Percentiles rank a stretch among this genome's conserved stretches.
Conservation (phyloP, 2,329 filamentous ascomycete genomes). For the Dactylellina drechsleri region DNA sequence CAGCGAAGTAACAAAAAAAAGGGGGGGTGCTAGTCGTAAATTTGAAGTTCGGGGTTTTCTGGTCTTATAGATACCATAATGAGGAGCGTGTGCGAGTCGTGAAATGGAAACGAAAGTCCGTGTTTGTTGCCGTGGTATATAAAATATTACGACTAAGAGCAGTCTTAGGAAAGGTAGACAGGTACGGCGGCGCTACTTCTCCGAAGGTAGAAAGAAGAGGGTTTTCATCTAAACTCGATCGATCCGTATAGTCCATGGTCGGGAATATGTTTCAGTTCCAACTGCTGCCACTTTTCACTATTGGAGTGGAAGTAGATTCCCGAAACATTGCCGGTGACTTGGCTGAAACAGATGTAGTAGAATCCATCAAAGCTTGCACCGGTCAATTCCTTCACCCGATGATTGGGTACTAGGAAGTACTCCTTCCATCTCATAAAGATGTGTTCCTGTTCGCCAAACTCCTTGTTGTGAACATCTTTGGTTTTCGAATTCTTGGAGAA, state of each 20-base stretch:
- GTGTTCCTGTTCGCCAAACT: slow-evolving; percentile 81
- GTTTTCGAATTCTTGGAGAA: slow-evolving; percentile 66
- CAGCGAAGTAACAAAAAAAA: slow-evolving; percentile 21
- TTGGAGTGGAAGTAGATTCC: slow-evolving; percentile 98
- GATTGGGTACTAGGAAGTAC: slow-evolving; percentile 94
- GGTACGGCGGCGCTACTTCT: neutral
- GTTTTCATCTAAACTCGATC: slow-evolving; percentile 80
- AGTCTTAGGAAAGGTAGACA: neutral
- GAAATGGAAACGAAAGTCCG: neutral
- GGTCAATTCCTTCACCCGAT: slow-evolving; percentile 86
- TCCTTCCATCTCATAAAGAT: slow-evolving; percentile 99
- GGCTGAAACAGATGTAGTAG: slow-evolving; percentile 99
- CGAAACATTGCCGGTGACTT: slow-evolving; percentile 82
- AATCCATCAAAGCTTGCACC: slow-evolving; percentile 98
- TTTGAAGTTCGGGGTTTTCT: neutral
- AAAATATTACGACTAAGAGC: neutral
- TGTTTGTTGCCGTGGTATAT: neutral
- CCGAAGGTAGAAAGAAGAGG: neutral
- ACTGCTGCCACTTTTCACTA: slow-evolving; percentile 97
- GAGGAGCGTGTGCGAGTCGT: neutral
- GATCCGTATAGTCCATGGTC: slow-evolving; percentile 84
- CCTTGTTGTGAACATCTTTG: slow-evolving; percentile 68
- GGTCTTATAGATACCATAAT: too few relatives aligned
- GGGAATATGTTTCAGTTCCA: slow-evolving; percentile 87
- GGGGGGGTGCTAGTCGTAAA: neutral